A percentile compares a stretch with the other conserved stretches of the same genome.
Evolutionary conservation across 2,329 filamentous ascomycete genomes (phyloP).

Genomic region (Helminthosporium solani): DNA sequence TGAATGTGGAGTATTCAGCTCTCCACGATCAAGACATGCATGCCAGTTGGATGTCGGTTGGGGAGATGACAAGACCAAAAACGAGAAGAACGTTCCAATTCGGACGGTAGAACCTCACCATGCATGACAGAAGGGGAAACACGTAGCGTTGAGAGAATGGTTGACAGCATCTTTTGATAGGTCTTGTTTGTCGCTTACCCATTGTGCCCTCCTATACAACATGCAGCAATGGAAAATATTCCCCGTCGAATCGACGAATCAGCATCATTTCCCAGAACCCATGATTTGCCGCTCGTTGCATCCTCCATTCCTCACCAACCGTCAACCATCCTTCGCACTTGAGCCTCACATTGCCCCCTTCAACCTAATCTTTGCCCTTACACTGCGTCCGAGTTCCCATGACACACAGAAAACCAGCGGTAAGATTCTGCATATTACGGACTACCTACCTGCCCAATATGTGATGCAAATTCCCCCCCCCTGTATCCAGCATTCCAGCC

Average conservation of each 20-base stretch:
- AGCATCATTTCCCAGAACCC: neutral
- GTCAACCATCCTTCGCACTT: neutral
- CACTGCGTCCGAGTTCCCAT: neutral
- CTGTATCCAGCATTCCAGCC: neutral
- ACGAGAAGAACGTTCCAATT: too few relatives aligned
- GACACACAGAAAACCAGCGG: neutral
- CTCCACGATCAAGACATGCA: too few relatives aligned
- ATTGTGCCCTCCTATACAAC: too few relatives aligned
- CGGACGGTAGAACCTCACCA: too few relatives aligned
- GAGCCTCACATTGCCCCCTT: neutral
- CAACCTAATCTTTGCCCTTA: neutral
- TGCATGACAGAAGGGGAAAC: too few relatives aligned
- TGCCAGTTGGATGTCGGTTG: too few relatives aligned
- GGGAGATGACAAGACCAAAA: too few relatives aligned
- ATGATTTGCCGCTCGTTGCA: neutral
- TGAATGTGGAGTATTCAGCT: too few relatives aligned
- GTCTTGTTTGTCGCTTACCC: too few relatives aligned
- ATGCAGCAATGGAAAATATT: too few relatives aligned
- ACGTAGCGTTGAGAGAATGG: too few relatives aligned
- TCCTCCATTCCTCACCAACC: neutral
- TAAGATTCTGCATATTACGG: neutral
- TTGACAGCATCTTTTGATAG: too few relatives aligned
- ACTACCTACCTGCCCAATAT: neutral
- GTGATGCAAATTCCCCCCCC: neutral
- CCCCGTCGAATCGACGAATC: neutral